A percentile compares a stretch with the other conserved stretches of the same genome.
phyloP scores from a whole-genome alignment of 257 asterid genomes.

The Ajuga chamaepitys region DNA sequence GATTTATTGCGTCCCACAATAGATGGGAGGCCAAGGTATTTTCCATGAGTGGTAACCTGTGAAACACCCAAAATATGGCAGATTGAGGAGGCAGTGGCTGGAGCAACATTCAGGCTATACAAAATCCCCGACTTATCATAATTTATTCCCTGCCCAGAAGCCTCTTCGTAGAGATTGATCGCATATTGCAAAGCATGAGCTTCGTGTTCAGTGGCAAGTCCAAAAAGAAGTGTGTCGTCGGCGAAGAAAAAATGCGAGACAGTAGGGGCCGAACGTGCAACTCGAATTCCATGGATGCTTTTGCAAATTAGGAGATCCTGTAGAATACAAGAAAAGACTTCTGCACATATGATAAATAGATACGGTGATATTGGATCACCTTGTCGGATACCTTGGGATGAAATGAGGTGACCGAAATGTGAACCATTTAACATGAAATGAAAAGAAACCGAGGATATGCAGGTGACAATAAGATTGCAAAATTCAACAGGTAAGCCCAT shows the following conservation, averaged over 20 bases:
- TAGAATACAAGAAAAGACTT: background rate
- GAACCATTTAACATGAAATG: background rate
- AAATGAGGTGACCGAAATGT: background rate
- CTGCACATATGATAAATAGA: background rate
- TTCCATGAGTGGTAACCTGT: background rate
- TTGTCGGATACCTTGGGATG: background rate
- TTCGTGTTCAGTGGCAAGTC: background rate
- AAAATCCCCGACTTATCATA: background rate
- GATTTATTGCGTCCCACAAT: no score
- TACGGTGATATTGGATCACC: background rate
- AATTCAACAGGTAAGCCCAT: background rate
- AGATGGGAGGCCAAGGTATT: no score
- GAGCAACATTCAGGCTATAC: background rate
- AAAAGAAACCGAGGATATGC: background rate
- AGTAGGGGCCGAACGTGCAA: background rate
- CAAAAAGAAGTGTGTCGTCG: background rate
- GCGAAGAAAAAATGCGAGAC: background rate
- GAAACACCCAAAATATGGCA: no score
- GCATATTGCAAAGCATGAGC: background rate
- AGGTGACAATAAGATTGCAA: background rate
- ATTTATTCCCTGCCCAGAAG: background rate
- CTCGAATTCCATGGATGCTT: background rate
- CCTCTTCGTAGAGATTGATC: background rate
- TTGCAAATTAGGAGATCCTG: background rate
- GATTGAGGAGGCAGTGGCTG: background rate